Conservation (phyloP, 2,329 filamentous ascomycete species). For the Acrocalymma vagum region DNA sequence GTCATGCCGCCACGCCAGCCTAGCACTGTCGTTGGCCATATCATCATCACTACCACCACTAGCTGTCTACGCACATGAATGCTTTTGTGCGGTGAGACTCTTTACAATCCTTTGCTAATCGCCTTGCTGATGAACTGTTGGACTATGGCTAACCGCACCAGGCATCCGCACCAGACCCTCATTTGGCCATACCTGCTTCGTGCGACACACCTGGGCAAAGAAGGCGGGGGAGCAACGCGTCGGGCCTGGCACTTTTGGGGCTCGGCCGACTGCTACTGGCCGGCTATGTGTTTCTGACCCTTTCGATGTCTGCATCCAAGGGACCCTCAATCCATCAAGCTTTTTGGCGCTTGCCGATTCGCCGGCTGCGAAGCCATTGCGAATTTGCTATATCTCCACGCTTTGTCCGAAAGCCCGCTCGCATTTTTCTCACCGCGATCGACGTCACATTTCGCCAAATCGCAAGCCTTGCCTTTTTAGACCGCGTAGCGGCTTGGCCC, state of each 20-base stretch:
- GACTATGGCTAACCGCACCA: too few relatives aligned
- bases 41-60: slow-evolving; percentile 4
- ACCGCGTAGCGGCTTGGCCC: slow-evolving; percentile 20
- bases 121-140: too few relatives aligned
- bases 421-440: slow-evolving; percentile 2
- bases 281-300: not conserved
- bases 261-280: not conserved
- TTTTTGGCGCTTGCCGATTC: slow-evolving; percentile 4
- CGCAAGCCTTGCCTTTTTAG: slow-evolving; percentile 27
- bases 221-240: too few relatives aligned
- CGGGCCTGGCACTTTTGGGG: slow-evolving; percentile 5
- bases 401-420: slow-evolving; percentile 20
- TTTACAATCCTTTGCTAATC: too few relatives aligned
- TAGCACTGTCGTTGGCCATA: slow-evolving; percentile 1
- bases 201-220: too few relatives aligned
- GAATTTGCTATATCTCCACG: slow-evolving; percentile 20
- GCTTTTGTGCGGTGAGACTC: too few relatives aligned
- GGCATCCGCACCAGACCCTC: too few relatives aligned
- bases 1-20: not conserved
- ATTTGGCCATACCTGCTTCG: too few relatives aligned
- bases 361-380: slow-evolving; percentile 3
- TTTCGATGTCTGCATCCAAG: slow-evolving; percentile 8
- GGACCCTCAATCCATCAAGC: slow-evolving; percentile 4
- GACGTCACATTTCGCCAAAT: slow-evolving; percentile 27
- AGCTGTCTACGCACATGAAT: too few relatives aligned